Conservation (phyloP, 1,284 basidiomycete genomes). For the Kalmanozyma brasiliensis region DNA sequence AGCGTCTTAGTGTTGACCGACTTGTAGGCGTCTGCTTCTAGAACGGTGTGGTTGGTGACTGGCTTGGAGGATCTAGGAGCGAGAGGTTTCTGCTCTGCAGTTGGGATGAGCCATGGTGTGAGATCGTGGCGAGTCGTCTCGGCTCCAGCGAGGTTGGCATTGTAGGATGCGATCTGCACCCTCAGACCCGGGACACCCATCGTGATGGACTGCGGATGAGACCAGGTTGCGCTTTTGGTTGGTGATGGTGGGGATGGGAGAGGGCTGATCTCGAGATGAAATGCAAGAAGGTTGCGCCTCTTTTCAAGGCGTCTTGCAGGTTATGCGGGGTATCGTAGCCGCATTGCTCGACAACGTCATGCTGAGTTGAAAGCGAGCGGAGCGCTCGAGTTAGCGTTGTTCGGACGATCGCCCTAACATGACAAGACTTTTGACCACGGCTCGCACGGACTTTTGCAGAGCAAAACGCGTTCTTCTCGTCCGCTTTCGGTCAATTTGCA, state of each 20-base stretch:
- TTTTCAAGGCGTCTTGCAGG: too few species aligned
- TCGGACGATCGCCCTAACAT: too few species aligned
- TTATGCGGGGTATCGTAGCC: too few species aligned
- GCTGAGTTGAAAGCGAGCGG: too few species aligned
- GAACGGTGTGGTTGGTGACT: slow-evolving; percentile 29
- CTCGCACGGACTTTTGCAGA: slow-evolving; percentile 19
- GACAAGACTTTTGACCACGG: too few species aligned
- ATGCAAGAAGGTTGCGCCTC: too few species aligned
- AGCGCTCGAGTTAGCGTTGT: not conserved
- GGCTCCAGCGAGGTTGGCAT: slow-evolving; percentile 81
- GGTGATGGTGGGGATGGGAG: too few species aligned
- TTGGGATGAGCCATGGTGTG: slow-evolving; percentile 65
- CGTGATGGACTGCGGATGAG: not conserved
- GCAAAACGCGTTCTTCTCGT: slow-evolving; percentile 19
- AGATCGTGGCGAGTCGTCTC: slow-evolving; percentile 63
- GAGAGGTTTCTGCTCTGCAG: slow-evolving; percentile 69
- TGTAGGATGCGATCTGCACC: slow-evolving; percentile 85
- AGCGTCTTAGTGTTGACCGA: slow-evolving; percentile 39
- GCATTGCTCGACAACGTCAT: too few species aligned
- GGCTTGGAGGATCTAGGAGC: slow-evolving; percentile 26
- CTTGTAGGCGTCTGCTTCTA: slow-evolving; percentile 32
- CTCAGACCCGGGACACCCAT: slow-evolving; percentile 66
- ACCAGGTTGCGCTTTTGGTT: too few species aligned
- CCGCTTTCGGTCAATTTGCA: slow-evolving; percentile 23
- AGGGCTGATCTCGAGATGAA: too few species aligned